Conservation (phyloP, 225 moss, liverwort and hornwort species). For the Sphagnum contortum region DNA sequence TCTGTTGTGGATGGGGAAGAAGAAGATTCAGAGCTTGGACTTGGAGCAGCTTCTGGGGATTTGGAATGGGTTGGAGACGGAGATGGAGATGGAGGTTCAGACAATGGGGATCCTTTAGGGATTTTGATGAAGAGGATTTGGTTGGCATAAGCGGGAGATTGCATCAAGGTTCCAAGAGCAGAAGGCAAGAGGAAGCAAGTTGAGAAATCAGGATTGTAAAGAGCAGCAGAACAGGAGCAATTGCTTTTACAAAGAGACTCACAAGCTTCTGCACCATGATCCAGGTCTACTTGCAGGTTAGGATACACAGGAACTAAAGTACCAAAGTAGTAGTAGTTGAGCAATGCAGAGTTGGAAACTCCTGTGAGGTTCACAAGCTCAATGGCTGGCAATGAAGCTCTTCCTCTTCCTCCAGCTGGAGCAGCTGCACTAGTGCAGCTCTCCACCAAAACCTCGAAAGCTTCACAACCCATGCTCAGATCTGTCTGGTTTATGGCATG, state of each 20-base stretch:
- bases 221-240: background rate
- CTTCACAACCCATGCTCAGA: background rate
- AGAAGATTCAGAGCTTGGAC: background rate
- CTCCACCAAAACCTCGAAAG: background rate
- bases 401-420: background rate
- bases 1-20: no score
- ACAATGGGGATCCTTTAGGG: constrained; percentile 1
- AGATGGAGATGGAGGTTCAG: background rate
- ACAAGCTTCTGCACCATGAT: background rate
- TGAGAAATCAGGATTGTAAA: background rate
- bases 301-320: background rate
- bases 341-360: background rate
- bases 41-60: background rate
- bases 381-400: background rate
- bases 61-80: background rate
- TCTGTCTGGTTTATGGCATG: background rate
- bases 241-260: background rate
- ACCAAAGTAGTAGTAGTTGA: background rate
- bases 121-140: background rate
- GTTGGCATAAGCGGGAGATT: background rate
- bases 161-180: background rate
- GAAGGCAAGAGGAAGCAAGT: background rate
- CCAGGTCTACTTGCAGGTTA: background rate
- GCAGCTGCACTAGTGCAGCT: background rate
- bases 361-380: constrained; percentile 2